Conservation (phyloP, 108 stramenopile genomes). For the Poteriospumella lacustris region DNA sequence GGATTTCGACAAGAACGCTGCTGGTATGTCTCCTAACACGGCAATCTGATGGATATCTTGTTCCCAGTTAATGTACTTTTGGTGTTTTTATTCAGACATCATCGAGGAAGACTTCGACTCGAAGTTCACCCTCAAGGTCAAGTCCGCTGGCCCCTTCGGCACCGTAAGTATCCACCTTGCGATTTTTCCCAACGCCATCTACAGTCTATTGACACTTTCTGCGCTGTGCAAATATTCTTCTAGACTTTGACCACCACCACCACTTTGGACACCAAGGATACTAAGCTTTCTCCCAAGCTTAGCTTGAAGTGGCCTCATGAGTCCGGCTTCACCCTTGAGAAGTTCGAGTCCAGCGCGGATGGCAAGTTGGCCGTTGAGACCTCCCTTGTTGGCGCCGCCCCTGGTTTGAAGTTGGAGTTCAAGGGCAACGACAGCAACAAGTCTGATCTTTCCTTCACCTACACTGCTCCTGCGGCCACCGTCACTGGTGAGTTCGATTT, state of each 20-base stretch:
- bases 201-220: no score
- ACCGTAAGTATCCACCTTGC: no score
- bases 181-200: no score
- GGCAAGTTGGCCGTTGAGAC: neutral
- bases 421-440: constrained; percentile 27
- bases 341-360: neutral
- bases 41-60: neutral
- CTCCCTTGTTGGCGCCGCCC: neutral
- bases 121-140: constrained; percentile 20
- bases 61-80: neutral
- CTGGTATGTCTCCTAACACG: neutral
- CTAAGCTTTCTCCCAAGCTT: neutral
- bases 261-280: neutral
- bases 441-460: constrained; percentile 9
- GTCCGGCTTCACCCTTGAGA: neutral
- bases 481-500: constrained; percentile 14
- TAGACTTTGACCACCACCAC: constrained; percentile 21
- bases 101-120: constrained; percentile 16
- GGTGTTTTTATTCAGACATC: constrained; percentile 2
- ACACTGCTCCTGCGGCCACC: neutral
- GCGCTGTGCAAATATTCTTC: neutral
- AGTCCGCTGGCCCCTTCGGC: constrained; percentile 2
- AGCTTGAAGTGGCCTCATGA: neutral
- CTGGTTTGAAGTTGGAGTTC: constrained; percentile 16
- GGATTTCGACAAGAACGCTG: constrained; percentile 4